Percentiles rank a stretch among this genome's conserved stretches.
Conservation (phyloP, 1,284 basidiomycete species). For the Moesziomyces aphidis region DNA sequence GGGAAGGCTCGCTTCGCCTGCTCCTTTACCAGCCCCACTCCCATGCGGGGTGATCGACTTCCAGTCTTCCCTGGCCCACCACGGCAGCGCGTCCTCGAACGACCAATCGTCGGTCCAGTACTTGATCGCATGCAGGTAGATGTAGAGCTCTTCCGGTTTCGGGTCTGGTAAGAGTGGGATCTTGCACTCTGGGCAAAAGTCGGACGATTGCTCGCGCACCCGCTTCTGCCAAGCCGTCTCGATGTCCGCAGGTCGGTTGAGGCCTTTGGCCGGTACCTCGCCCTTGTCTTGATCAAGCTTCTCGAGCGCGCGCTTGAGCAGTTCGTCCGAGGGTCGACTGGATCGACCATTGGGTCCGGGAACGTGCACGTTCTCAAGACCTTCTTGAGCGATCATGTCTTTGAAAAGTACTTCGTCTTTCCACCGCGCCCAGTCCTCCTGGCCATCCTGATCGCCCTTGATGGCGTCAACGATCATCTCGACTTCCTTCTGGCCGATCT, state of each 20-base stretch:
- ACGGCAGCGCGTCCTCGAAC: conserved; percentile 65
- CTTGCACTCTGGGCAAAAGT: conserved; percentile 62
- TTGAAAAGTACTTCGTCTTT: conserved; percentile 65
- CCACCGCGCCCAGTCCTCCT: conserved; percentile 66
- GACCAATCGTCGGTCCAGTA: conserved; percentile 67
- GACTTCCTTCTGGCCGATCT: conserved; percentile 57
- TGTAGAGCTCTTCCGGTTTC: conserved; percentile 61
- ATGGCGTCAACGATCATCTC: conserved; percentile 64
- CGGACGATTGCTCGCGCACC: conserved; percentile 39
- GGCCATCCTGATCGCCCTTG: conserved; percentile 62
- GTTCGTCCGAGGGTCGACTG: conserved; percentile 38
- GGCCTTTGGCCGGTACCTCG: conserved; percentile 28
- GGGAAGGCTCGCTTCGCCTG: conserved; percentile 26
- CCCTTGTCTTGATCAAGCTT: conserved; percentile 37
- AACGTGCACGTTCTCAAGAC: conserved; percentile 56
- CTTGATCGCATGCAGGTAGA: conserved; percentile 67
- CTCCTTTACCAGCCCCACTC: conserved; percentile 5
- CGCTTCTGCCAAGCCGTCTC: conserved; percentile 50
- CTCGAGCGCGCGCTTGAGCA: conserved; percentile 31
- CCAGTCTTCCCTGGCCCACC: conserved; percentile 65
- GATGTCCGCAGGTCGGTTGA: conserved; percentile 44
- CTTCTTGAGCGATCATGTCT: conserved; percentile 54
- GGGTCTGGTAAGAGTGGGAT: conserved; percentile 63
- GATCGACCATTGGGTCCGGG: conserved; percentile 61
- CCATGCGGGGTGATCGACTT: conserved; percentile 21